Base-by-base conservation (phyloP, 192 early-diverging fungal species). In the Podila verticillata region DNA sequence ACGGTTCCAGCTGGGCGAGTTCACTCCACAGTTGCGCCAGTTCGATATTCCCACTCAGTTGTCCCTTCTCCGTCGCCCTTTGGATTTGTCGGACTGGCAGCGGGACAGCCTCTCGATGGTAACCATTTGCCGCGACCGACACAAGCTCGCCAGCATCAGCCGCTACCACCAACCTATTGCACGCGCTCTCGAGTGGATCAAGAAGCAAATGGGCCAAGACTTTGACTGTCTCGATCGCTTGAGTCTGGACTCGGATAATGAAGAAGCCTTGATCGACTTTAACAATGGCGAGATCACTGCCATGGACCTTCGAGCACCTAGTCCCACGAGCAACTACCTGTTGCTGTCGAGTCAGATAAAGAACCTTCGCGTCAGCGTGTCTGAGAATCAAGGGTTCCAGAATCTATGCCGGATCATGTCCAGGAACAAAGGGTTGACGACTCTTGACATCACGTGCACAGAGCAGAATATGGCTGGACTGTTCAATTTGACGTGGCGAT, bases 201-300 rank as follows among this genome's bases (percentile, higher is more conserved):
- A 72, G 48, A 51, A 49, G 7, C 49, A 57, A 17, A 63, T 64
- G 61, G 60, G 62, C 17, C 34, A 12, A 10, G 54, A 63, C 7
- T 51, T 54, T 17, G 4, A 15, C 17, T 19, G 9, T 34, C 26
- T 54, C 8, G 63, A 8, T n/a, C 48, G 32, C 8, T 31, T 66
- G 32, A 49, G 26, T 30, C 10, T 66, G 30, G 65, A 66, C 30
- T 35, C 48, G 2, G 65, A 49, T 30, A 51, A 20, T 9, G 49
- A 31, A 19, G 65, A 66, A 22, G 65, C 65, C n/a, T 54, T 54
- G 34, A 66, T 66, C 26, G 49, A 48, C 13, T 66, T 66, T 51
- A 35, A 54, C 30, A 57, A 57, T 15, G 54, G 65, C 24, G 68
- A 70, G 28, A 60, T 60, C 7, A 47, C 51, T 15, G 48, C 48